Evolutionary conservation across 495 filamentous ascomycete species (phyloP).

Genomic region (Penicillium fimorum): DNA sequence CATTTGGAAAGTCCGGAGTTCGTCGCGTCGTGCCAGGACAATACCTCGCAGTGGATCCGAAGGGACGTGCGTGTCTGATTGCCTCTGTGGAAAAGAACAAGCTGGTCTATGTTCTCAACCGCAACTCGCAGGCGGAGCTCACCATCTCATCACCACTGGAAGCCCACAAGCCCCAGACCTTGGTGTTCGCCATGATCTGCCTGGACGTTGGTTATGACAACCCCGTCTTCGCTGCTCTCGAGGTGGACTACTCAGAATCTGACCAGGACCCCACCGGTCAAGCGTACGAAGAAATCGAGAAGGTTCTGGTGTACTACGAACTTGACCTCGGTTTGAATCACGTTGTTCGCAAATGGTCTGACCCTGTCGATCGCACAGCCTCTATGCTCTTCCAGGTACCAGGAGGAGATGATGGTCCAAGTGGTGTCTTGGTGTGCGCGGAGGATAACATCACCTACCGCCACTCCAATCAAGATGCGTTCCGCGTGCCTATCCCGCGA

Average conservation of each 20-base stretch:
- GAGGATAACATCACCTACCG: conserved; percentile 94
- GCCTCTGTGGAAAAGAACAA: conserved; percentile 98
- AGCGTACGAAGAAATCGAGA: conserved; percentile 78
- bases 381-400: conserved; percentile 94
- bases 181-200: conserved; percentile 82
- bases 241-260: conserved; percentile 87
- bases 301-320: conserved; percentile 93
- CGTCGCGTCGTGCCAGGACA: conserved; percentile 92
- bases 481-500: conserved; percentile 86
- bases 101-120: conserved; percentile 96
- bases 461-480: conserved; percentile 86
- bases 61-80: conserved; percentile 90
- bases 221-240: conserved; percentile 90
- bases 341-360: conserved; percentile 93
- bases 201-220: conserved; percentile 97
- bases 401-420: conserved; percentile 88
- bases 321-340: conserved; percentile 95
- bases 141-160: conserved; percentile 97
- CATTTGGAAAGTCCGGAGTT: conserved; percentile 96
- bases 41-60: conserved; percentile 90
- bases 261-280: conserved; percentile 89
- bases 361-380: conserved; percentile 86
- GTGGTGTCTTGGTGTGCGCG: conserved; percentile 90
- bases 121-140: conserved; percentile 88
- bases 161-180: conserved; percentile 90